Base-by-base conservation (phyloP, 2,329 filamentous ascomycete genomes). In the Calycina marina region DNA sequence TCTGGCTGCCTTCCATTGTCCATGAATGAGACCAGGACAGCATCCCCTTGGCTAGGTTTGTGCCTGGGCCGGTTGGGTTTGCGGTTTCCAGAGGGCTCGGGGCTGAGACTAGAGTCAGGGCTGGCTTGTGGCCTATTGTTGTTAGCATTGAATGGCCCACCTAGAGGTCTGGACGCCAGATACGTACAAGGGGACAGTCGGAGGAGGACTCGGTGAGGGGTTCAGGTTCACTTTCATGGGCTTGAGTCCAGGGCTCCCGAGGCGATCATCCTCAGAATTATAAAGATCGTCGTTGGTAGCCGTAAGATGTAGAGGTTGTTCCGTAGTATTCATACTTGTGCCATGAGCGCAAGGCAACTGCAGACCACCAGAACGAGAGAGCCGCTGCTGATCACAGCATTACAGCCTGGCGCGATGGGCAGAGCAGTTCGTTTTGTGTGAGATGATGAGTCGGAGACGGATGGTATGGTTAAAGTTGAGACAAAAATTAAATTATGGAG, bases 21-120 rank as follows among this genome's bases (percentile, higher is more conserved):
- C 59, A 86, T 65, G 52, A 65, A 62, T 36, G 60, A 57, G 40
- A 88, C 65, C 53, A 88, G 63, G 41, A 82, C 73, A 45, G 63
- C 69, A 65, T 80, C 73, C 45, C 68, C 71, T 49, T 69, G 68
- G 45, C 59, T 70, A 25, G 67, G 36, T 5, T 39, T 41, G 31
- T 30, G 35, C 15, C 41, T 44, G 3, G 37, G 27, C 25, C 40
- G 40, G 13, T 27, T 6, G 30, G 34, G 34, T 35, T 45, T 51
- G 42, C 40, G 40, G 34, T 34, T 24, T 6, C 46, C 40, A 46
- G 55, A 44, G 48, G 50, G 52, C 49, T 49, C 40, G 12, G 27
- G 4, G 13, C 11, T 10, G 9, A 15, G 27, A 15, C n/a, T 29
- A 12, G 27, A 29, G 14, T 29, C 27, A 45, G 51, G 53, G 61